Evolutionary conservation across 441 rosid genomes (phyloP).

Genomic region (Gossypium davidsonii): DNA sequence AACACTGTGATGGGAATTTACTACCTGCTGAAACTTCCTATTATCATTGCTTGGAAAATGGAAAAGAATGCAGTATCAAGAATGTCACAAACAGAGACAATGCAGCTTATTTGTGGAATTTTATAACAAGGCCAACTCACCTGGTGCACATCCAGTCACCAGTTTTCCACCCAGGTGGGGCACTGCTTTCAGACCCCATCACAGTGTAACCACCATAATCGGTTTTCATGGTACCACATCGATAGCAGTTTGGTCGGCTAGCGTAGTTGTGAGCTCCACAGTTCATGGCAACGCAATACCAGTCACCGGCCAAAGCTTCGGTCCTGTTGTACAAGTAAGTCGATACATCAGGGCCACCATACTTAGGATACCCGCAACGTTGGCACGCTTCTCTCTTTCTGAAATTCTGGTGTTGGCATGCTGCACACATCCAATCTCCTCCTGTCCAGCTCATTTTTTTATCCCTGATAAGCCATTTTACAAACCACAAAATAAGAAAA

Average conservation of each 20-base stretch:
- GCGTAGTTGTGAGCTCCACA: constrained; percentile 89
- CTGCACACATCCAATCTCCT: constrained; percentile 93
- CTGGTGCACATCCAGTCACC: constrained; percentile 86
- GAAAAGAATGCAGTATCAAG: background rate
- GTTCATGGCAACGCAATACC: constrained; percentile 67
- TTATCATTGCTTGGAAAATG: background rate
- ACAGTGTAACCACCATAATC: constrained; percentile 35
- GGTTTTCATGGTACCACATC: constrained; percentile 51
- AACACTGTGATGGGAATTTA: background rate
- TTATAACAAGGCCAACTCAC: constrained; percentile 20
- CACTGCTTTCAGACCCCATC: constrained; percentile 26
- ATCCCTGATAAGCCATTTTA: constrained; percentile 1
- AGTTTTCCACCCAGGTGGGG: constrained; percentile 83
- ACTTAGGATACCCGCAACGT: constrained; percentile 68
- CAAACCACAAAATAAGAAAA: constrained; percentile 15
- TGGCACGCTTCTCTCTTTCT: constrained; percentile 77
- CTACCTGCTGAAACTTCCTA: background rate
- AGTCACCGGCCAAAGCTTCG: constrained; percentile 72
- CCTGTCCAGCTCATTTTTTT: constrained; percentile 68
- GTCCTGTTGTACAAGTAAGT: constrained; percentile 50
- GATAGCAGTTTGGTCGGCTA: constrained; percentile 58
- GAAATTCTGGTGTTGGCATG: constrained; percentile 82
- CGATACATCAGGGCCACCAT: constrained; percentile 68
- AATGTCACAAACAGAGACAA: background rate
- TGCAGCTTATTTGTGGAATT: background rate